Evolutionary conservation across 345 rosid genomes (phyloP).

Genomic region (Bruguiera sexangula): DNA sequence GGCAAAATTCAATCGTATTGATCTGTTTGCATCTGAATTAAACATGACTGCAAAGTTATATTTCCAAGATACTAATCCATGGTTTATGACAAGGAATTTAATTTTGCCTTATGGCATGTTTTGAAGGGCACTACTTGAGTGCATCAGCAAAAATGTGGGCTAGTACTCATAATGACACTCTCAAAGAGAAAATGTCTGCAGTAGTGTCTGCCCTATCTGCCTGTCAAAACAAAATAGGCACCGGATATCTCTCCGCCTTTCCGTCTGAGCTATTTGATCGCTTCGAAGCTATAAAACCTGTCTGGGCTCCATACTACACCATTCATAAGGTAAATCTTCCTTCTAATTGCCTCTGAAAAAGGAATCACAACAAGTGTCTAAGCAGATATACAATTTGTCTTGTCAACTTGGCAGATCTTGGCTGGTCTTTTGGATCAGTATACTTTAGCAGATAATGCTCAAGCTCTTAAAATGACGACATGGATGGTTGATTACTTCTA

Average conservation of each 20-base stretch:
- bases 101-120: constrained; percentile 2
- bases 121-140: constrained; percentile 92
- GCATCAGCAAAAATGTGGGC: constrained; percentile 95
- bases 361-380: neutral
- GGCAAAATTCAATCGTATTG: too few species aligned
- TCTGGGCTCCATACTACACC: constrained; percentile 99
- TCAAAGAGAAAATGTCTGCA: constrained; percentile 65
- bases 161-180: constrained; percentile 66
- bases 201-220: constrained; percentile 60
- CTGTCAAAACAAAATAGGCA: constrained; percentile 70
- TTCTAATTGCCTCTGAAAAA: neutral
- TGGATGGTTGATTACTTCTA: constrained; percentile 91
- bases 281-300: constrained; percentile 69
- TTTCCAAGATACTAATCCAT: neutral
- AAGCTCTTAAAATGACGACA: constrained; percentile 64
- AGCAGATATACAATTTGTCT: constrained; percentile 1
- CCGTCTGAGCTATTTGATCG: constrained; percentile 78
- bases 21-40: too few species aligned
- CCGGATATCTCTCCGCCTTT: constrained; percentile 94
- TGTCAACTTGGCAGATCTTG: constrained; percentile 55
- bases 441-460: constrained; percentile 53
- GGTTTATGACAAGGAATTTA: neutral
- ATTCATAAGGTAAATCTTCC: constrained; percentile 66
- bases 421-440: constrained; percentile 90
- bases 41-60: too few species aligned